A percentile compares a stretch with the other conserved stretches of the same genome.
Conservation (phyloP, 768 basidiomycete species). For the Gelatoporia subvermispora region DNA sequence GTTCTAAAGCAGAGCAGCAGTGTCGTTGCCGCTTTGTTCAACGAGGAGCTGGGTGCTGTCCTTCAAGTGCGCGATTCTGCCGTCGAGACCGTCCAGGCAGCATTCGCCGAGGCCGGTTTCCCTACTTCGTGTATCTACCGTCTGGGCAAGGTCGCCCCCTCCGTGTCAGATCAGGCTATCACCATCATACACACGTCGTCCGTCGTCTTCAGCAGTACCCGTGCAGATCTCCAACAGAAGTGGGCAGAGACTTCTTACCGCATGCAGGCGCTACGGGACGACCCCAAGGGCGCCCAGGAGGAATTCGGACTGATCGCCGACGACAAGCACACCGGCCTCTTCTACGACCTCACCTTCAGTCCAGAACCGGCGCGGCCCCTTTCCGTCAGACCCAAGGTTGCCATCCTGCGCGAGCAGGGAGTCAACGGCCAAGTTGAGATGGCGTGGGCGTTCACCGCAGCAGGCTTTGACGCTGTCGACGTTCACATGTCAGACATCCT, state of each 20-base stretch:
- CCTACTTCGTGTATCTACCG: constrained; percentile 71
- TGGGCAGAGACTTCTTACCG: constrained; percentile 95
- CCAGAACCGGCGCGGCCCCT: constrained; percentile 28
- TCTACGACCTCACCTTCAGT: constrained; percentile 68
- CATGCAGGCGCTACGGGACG: constrained; percentile 89
- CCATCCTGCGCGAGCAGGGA: constrained; percentile 95
- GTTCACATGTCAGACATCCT: constrained; percentile 99
- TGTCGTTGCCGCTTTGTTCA: constrained; percentile 76
- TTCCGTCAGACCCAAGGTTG: constrained; percentile 74
- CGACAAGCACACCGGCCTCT: constrained; percentile 54
- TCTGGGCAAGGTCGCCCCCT: constrained; percentile 62
- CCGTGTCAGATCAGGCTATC: constrained; percentile 56
- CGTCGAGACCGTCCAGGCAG: constrained; percentile 46
- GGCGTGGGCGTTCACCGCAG: constrained; percentile 94
- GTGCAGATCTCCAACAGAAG: constrained; percentile 67
- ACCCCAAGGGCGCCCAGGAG: constrained; percentile 68
- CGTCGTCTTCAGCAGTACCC: constrained; percentile 59
- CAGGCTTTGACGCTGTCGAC: constrained; percentile 93
- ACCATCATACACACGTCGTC: constrained; percentile 47
- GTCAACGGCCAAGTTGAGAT: constrained; percentile 98
- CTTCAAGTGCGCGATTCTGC: constrained; percentile 72
- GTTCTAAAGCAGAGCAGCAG: constrained; percentile 45
- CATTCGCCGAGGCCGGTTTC: constrained; percentile 71
- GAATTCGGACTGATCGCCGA: constrained; percentile 78
- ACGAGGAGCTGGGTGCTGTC: constrained; percentile 94